Base-by-base conservation (phyloP, 2,329 filamentous ascomycete species). In the Akanthomyces dipterigenus region DNA sequence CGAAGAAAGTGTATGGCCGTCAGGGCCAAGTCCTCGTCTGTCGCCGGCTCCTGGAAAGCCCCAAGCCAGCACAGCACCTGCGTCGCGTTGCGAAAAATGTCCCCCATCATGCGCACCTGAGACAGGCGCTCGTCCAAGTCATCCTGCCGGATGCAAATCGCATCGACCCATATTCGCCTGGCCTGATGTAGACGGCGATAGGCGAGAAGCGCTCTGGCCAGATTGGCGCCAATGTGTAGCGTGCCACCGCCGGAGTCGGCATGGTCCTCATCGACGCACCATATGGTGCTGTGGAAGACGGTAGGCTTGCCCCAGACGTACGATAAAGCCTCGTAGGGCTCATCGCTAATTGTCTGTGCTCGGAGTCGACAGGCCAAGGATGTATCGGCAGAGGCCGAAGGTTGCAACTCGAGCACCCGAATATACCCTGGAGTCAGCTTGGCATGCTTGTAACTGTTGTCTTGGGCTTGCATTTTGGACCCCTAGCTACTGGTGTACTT, bases 61-160 rank as follows among this genome's bases (percentile, higher is more conserved):
- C 54, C 54, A 3, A 67, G 57, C 66, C 66, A 67, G 14, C 38
- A 51, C 11, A 65, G 51, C 4, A 67, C 62, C 11, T 57, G 46
- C 1, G 45, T 62, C 3, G 66, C 63, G 3, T 53, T 49, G 18
- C 40, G 28, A 11, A 65, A 68, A n/a, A 67, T 66, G 18, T 64
- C 55, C 0, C 64, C 63, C 66, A 67, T 68, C 20, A 66, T 58
- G 26, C 60, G 61, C 8, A 68, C 66, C 46, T 68, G 66, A 7
- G 53, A 26, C 1, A 60, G 53, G 9, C 62, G 61, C 53, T 67
- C 66, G 2, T 28, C n/a, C 28, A 55, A 9, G 14, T 64, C 61
- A 8, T 38, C 12, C 42, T 68, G 65, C 26, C 65, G 61, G 42
- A 67, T 67, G 46, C 64, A 68, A 1, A 67, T 57, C 9, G 66